phyloP scores from a whole-genome alignment of 1,284 basidiomycete genomes.

The Ceratobasidium sp. region DNA sequence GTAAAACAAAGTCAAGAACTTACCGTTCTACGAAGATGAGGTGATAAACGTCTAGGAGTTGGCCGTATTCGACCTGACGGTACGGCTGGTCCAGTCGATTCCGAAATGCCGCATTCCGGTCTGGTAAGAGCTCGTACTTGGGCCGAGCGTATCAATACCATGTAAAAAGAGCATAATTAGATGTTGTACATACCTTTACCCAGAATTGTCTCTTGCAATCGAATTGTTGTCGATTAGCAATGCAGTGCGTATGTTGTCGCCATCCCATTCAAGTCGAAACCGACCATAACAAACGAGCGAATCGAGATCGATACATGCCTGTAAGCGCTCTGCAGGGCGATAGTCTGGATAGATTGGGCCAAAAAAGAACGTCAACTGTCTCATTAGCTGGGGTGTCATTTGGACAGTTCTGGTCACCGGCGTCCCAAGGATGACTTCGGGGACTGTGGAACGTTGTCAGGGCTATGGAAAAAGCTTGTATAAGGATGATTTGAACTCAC shows the following conservation, averaged over 20 bases:
- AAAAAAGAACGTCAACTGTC: background rate
- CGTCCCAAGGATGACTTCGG: background rate
- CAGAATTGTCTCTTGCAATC: constrained; percentile 1
- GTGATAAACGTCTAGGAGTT: too few relatives aligned
- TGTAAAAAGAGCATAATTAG: too few relatives aligned
- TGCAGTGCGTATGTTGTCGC: constrained; percentile 2
- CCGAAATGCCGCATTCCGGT: too few relatives aligned
- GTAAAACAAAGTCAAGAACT: too few relatives aligned
- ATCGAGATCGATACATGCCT: background rate
- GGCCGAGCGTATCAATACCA: too few relatives aligned
- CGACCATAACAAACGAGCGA: constrained; percentile 5
- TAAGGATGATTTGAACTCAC: background rate
- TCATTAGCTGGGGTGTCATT: background rate
- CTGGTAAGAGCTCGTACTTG: too few relatives aligned
- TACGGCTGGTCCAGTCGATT: too few relatives aligned
- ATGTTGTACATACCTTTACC: too few relatives aligned
- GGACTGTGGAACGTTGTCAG: background rate
- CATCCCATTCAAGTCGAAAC: constrained; percentile 4
- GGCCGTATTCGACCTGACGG: too few relatives aligned
- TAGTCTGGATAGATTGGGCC: background rate
- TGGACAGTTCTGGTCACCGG: background rate
- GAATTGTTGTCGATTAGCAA: constrained; percentile 43
- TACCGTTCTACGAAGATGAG: too few relatives aligned
- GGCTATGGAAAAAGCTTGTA: background rate
- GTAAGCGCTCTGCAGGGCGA: background rate